Conservation (phyloP, 2,329 filamentous ascomycete species). For the Cercospora berteroae region DNA sequence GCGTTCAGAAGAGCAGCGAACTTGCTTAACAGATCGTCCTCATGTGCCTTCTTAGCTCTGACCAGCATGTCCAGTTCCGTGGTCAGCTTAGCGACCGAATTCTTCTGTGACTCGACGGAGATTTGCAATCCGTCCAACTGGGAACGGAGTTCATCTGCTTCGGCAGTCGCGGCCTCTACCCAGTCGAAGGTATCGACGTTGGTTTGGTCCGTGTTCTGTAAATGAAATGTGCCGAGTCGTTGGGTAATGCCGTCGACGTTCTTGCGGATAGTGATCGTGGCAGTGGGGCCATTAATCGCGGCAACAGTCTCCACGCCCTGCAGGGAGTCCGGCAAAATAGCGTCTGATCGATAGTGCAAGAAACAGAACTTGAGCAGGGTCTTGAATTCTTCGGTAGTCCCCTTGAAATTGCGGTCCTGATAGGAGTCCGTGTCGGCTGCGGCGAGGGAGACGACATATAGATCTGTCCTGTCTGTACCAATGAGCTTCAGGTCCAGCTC, state of each 20-base stretch:
- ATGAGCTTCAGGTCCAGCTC: constrained; percentile 65
- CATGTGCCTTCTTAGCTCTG: constrained; percentile 63
- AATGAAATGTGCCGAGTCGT: constrained; percentile 64
- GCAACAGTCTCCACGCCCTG: constrained; percentile 60
- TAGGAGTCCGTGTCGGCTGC: constrained; percentile 56
- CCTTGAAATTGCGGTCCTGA: constrained; percentile 55
- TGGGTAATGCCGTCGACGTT: constrained; percentile 68
- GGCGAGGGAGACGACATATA: constrained; percentile 61
- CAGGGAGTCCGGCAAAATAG: constrained; percentile 45
- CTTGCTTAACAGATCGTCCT: constrained; percentile 65
- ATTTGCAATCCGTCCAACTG: constrained; percentile 41
- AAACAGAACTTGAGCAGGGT: constrained; percentile 59
- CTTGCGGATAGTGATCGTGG: constrained; percentile 65
- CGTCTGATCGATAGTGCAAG: constrained; percentile 44
- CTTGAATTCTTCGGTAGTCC: constrained; percentile 65
- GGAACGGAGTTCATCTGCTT: constrained; percentile 44
- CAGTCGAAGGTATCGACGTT: constrained; percentile 67
- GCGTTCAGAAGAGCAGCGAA: constrained; percentile 70
- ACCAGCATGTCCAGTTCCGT: constrained; percentile 65
- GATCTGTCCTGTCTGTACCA: constrained; percentile 64
- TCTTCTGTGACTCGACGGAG: constrained; percentile 49
- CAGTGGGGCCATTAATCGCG: constrained; percentile 51
- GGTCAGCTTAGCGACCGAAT: constrained; percentile 58
- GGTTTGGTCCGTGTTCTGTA: constrained; percentile 56
- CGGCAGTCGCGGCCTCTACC: constrained; percentile 60